These are phyloP conservation scores for Magnaporthiopsis incrustans DNA, from an alignment of 2,329 filamentous ascomycete genomes.

Conservation along the genomic window DNA sequence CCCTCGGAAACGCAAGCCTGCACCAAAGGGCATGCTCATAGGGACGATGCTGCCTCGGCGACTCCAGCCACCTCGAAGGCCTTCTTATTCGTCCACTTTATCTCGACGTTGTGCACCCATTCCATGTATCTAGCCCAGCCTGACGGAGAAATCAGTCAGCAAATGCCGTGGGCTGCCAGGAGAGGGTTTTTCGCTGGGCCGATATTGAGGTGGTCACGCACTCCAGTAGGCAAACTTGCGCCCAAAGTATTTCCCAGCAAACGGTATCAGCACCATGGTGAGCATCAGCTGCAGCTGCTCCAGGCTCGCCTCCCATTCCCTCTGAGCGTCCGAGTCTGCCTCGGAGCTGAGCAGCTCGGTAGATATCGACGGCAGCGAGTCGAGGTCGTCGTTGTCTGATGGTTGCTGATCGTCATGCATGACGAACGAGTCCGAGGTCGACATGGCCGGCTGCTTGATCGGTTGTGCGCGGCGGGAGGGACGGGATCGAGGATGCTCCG, in stretches of 20 bases:
- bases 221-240: conserved; percentile 95
- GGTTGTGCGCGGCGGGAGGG: conserved; percentile 1
- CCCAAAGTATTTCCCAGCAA: conserved; percentile 89
- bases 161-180: not conserved
- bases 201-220: conserved; percentile 42
- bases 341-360: conserved; percentile 43
- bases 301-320: conserved; percentile 89
- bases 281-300: conserved; percentile 89
- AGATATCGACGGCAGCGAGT: conserved; percentile 56
- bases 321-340: conserved; percentile 74
- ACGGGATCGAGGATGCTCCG: not conserved
- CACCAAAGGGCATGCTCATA: conserved; percentile 26
- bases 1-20: not conserved
- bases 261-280: conserved; percentile 91
- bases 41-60: conserved; percentile 49
- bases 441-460: conserved; percentile 8
- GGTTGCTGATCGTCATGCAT: conserved; percentile 38
- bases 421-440: conserved; percentile 40
- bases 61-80: conserved; percentile 56
- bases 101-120: conserved; percentile 79
- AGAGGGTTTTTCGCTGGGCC: not conserved
- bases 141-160: conserved; percentile 27
- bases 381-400: conserved; percentile 42
- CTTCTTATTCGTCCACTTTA: conserved; percentile 55
- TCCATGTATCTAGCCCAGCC: conserved; percentile 92